Evolutionary conservation across 257 asterid species (phyloP), one percentile per base, ranked within the genome.

Genomic region (Scutellaria barbata): DNA sequence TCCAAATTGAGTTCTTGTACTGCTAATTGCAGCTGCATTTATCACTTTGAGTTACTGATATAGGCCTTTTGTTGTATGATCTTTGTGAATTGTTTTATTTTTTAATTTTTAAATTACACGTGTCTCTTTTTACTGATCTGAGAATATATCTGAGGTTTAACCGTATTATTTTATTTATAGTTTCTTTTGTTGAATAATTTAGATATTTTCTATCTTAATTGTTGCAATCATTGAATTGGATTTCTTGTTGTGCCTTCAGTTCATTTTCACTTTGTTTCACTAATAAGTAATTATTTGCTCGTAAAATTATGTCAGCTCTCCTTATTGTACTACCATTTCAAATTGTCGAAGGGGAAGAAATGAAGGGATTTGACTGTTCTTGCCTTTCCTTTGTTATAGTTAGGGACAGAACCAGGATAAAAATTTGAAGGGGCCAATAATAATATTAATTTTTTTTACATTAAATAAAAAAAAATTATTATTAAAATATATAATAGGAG

Each of bases 11-110:
- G 57, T 46, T 42, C 48, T 18, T 60, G 10, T 33, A 59, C 53
- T 72, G 63, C 54, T 65, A 17, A 20, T 59, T 72, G 68, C 39
- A 66, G 68, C 69, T 68, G 68, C 69, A 54, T 50, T 58, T 62
- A 35, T 25, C 60, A 63, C 17, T 52, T 63, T 51, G 25, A 54
- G 63, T 55, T 30, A 25, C 63, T 41, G 7, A 7, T 51, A 43
- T 25, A 55, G 47, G 63, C 14, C 56, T 61, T 10, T 50, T 1
- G 56, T 51, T 57, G 14, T 42, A 50, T 60, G 71, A 53, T 53
- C 41, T 60, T 60, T 14, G 64, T 30, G 25, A 39, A 14, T 54
- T 33, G 46, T 25, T 3, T 54, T 7, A n/a, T 14, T 50, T 9
- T 40, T 41, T 14, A 45, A n/a, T n/a, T 50, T 16, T 4, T 14